A percentile compares a stretch with the other conserved stretches of the same genome.
Conservation (phyloP, 805 yeast species). For the Alloascoidea africana region DNA sequence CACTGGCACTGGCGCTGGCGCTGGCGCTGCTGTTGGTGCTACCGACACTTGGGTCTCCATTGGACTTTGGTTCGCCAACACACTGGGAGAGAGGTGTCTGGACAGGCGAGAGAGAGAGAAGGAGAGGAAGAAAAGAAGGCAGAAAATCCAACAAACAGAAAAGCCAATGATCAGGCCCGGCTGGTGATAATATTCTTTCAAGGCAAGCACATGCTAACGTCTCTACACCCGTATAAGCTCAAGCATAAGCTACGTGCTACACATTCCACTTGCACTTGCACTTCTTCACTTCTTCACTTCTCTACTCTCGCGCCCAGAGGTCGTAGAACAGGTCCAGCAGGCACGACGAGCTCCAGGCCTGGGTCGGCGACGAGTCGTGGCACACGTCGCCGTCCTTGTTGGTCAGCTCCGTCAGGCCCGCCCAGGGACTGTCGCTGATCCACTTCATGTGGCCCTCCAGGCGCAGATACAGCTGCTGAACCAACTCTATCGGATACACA, state of each 20-base stretch:
- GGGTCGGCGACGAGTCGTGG: constrained; percentile 83
- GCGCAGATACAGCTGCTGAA: constrained; percentile 44
- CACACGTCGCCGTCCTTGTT: constrained; percentile 78
- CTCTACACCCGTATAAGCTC: too few relatives aligned
- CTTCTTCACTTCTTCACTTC: background rate
- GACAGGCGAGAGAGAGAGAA: too few relatives aligned
- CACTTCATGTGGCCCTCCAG: constrained; percentile 51
- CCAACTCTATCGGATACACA: constrained; percentile 26
- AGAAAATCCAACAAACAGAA: too few relatives aligned
- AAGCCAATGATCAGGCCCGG: too few relatives aligned
- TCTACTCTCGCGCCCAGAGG: constrained; percentile 7
- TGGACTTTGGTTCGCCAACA: too few relatives aligned
- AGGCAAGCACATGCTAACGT: too few relatives aligned
- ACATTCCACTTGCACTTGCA: background rate
- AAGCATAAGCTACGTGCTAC: background rate
- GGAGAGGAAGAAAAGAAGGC: too few relatives aligned
- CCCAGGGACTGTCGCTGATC: constrained; percentile 75
- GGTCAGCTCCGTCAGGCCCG: constrained; percentile 85
- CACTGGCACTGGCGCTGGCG: too few relatives aligned
- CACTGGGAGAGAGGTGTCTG: too few relatives aligned
- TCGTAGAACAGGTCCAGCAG: constrained; percentile 69
- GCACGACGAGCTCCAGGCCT: constrained; percentile 92
- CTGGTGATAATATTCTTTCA: too few relatives aligned
- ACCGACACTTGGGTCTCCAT: too few relatives aligned
- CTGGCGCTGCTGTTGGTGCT: too few relatives aligned